phyloP scores from a whole-genome alignment of 2,329 filamentous ascomycete species.

The Colletotrichum phormii region DNA sequence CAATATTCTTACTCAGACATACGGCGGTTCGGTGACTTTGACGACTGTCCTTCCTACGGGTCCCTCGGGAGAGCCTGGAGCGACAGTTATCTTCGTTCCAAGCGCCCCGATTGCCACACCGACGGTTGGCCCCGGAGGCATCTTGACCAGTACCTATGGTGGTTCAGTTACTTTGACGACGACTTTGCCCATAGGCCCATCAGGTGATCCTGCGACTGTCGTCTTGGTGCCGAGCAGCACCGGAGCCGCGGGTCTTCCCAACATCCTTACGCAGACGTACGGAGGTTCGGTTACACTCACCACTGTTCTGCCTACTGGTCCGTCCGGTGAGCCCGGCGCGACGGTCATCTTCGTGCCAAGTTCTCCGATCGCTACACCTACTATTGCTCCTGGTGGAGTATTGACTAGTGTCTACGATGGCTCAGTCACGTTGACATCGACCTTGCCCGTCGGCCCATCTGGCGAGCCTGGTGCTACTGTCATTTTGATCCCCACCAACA shows the following conservation, averaged over 20 bases:
- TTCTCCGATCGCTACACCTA: not conserved
- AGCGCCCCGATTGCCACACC: not conserved
- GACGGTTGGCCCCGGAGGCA: not conserved
- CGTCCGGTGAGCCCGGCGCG: not conserved
- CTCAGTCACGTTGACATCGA: conserved; percentile 3
- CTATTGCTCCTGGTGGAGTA: not conserved
- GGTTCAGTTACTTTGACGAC: conserved; percentile 3
- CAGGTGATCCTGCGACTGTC: not conserved
- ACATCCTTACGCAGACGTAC: conserved; percentile 2
- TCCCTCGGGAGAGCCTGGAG: not conserved
- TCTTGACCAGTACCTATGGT: conserved; percentile 1
- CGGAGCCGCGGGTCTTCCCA: not conserved
- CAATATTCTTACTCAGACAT: not conserved
- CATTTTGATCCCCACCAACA: not conserved
- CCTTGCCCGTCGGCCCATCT: not conserved
- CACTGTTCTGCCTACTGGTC: not conserved
- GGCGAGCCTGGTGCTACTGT: not conserved
- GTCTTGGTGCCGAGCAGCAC: not conserved
- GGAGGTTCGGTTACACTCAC: not conserved
- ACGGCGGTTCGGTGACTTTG: not conserved
- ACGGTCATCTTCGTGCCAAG: not conserved
- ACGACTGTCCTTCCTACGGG: not conserved
- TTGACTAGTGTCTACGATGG: conserved; percentile 3
- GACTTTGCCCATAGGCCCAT: not conserved
- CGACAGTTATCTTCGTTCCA: not conserved